These are phyloP conservation scores for Camellia sinensis DNA, from an alignment of 148 eudicot genomes.

Conservation along the genomic window DNA sequence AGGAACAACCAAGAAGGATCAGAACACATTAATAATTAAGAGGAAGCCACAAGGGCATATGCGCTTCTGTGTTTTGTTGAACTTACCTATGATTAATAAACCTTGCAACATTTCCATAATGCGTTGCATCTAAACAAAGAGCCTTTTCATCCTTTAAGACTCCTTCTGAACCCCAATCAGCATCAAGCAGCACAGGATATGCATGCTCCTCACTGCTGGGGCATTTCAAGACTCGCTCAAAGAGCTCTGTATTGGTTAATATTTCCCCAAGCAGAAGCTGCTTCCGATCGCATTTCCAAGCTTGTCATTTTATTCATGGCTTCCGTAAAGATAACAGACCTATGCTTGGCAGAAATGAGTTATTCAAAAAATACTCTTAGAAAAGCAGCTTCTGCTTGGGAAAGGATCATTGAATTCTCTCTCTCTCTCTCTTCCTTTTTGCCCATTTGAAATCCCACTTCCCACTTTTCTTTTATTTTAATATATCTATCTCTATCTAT, in stretches of 20 bases:
- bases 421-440: no score
- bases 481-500: no score
- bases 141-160: constrained; percentile 62
- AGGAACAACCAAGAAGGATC: not conserved
- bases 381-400: no score
- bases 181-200: constrained; percentile 72
- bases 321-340: no score
- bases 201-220: constrained; percentile 45
- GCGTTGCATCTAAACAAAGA: constrained; percentile 77
- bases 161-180: constrained; percentile 69
- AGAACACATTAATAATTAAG: not conserved
- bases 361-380: no score
- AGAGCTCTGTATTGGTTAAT: constrained; percentile 57
- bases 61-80: not conserved
- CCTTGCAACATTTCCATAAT: constrained; percentile 79
- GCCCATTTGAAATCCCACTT: no score
- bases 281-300: no score
- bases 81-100: constrained; percentile 81
- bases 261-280: constrained; percentile 94
- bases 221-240: constrained; percentile 38
- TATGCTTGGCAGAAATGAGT: no score
- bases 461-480: no score
- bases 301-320: no score
- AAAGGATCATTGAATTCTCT: no score
- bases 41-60: no score